A percentile compares a stretch with the other conserved stretches of the same genome.
Evolutionary conservation across 306 rosid genomes (phyloP).

Genomic region (Nissolia schottii): DNA sequence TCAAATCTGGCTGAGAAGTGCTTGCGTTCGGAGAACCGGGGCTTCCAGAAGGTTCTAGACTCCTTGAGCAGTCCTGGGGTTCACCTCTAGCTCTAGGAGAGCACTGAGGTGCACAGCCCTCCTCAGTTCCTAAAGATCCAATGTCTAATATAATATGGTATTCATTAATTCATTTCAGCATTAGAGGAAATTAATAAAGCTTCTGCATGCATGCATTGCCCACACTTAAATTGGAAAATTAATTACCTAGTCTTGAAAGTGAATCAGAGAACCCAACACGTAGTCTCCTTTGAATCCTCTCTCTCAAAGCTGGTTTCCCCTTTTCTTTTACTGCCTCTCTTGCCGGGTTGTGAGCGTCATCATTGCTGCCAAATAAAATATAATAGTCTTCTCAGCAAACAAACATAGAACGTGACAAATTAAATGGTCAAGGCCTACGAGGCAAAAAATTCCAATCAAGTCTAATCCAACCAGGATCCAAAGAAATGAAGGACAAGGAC

Average conservation of each 20-base stretch:
- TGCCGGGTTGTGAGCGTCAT: slow-evolving; percentile 25
- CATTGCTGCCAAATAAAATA: slow-evolving; percentile 47
- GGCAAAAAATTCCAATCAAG: slow-evolving; percentile 13
- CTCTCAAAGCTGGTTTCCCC: slow-evolving; percentile 11
- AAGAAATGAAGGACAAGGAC: neutral
- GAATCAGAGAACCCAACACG: slow-evolving; percentile 58
- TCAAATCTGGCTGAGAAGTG: slow-evolving; percentile 44
- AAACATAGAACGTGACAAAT: slow-evolving; percentile 30
- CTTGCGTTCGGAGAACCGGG: slow-evolving; percentile 45
- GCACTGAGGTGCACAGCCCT: slow-evolving; percentile 18
- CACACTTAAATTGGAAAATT: neutral
- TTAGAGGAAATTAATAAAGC: too few species aligned
- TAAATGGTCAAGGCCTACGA: neutral
- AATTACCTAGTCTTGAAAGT: slow-evolving; percentile 49
- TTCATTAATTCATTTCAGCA: slow-evolving; percentile 5
- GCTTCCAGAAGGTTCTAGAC: slow-evolving; percentile 42
- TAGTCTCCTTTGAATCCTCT: slow-evolving; percentile 25
- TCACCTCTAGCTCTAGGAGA: too few species aligned
- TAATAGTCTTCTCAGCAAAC: slow-evolving; percentile 28
- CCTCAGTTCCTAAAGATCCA: slow-evolving; percentile 38
- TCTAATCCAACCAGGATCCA: neutral
- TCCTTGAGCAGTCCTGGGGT: neutral
- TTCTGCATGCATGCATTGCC: neutral
- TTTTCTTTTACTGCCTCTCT: slow-evolving; percentile 29
- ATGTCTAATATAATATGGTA: slow-evolving; percentile 45